Evolutionary conservation across 768 basidiomycete genomes (phyloP).

Genomic region (Lanmaoa pseudosensibilis): DNA sequence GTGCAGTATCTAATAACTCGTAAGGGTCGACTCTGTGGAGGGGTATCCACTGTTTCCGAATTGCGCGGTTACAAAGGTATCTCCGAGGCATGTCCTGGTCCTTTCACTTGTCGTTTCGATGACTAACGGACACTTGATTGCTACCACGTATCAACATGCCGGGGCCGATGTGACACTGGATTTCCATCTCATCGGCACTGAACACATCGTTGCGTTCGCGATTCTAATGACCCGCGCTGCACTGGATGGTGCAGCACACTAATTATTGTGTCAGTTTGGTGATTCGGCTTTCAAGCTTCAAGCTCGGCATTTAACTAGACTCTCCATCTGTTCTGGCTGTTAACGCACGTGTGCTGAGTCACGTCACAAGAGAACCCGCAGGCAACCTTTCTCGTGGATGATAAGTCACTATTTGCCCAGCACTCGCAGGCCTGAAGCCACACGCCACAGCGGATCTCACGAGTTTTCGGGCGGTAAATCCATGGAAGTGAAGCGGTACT

Average conservation of each 20-base stretch:
- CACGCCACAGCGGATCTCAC: constrained; percentile 18
- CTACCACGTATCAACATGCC: constrained; percentile 12
- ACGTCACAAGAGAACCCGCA: neutral
- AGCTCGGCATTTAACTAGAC: neutral
- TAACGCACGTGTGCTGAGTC: neutral
- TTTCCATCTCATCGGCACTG: constrained; percentile 14
- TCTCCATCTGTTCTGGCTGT: neutral
- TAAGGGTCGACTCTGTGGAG: neutral
- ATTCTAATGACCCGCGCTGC: neutral
- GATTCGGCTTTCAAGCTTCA: neutral
- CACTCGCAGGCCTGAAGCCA: neutral
- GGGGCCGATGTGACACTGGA: constrained; percentile 17
- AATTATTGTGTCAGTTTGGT: neutral
- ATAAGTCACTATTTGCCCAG: neutral
- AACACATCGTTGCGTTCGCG: constrained; percentile 7
- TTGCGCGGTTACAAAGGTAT: neutral
- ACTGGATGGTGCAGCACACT: constrained; percentile 2
- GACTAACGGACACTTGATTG: constrained; percentile 5
- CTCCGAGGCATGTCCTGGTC: constrained; percentile 2
- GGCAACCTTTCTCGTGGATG: neutral
- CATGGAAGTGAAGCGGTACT: constrained; percentile 12
- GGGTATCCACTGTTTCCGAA: constrained; percentile 4
- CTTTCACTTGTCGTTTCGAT: constrained; percentile 1
- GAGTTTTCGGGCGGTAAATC: constrained; percentile 20
- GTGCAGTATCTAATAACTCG: neutral